phyloP scores from a whole-genome alignment of 768 basidiomycete species.

The Exsudoporus frostii region DNA sequence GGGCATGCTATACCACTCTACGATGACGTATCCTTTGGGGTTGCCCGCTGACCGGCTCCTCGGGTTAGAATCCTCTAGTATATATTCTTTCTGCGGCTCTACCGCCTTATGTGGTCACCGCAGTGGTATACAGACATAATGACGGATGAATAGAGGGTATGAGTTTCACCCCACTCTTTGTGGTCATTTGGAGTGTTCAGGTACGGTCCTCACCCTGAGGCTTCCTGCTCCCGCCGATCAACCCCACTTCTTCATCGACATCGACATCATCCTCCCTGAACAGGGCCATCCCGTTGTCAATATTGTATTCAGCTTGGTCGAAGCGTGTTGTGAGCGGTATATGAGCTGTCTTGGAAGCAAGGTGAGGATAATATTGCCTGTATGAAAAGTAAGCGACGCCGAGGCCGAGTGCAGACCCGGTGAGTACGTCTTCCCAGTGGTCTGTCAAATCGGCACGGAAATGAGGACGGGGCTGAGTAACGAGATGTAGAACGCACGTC shows the following conservation, averaged over 20 bases:
- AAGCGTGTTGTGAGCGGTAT: slow-evolving; percentile 70
- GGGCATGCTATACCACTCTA: neutral
- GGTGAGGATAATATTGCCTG: slow-evolving; percentile 75
- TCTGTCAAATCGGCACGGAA: slow-evolving; percentile 41
- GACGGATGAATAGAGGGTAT: neutral
- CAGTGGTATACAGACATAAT: neutral
- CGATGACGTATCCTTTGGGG: neutral
- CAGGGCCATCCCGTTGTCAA: neutral
- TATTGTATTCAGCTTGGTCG: slow-evolving; percentile 15
- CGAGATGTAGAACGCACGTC: slow-evolving; percentile 51
- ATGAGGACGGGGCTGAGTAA: neutral
- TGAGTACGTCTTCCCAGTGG: slow-evolving; percentile 88
- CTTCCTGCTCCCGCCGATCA: slow-evolving; percentile 18
- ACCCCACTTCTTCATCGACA: slow-evolving; percentile 17
- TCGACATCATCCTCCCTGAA: slow-evolving; percentile 13
- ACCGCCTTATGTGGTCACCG: neutral
- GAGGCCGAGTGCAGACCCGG: slow-evolving; percentile 74
- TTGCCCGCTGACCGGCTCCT: neutral
- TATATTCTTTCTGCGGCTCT: neutral
- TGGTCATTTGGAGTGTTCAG: neutral
- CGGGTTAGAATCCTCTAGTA: neutral
- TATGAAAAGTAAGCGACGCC: slow-evolving; percentile 71
- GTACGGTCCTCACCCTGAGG: neutral
- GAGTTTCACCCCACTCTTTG: neutral
- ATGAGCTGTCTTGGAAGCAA: slow-evolving; percentile 55